Percentiles rank a stretch among this genome's conserved stretches.
These are phyloP conservation scores for Thraustochytrium striatum DNA, from an alignment of 352 stramenopile species.

Conservation along the genomic window DNA sequence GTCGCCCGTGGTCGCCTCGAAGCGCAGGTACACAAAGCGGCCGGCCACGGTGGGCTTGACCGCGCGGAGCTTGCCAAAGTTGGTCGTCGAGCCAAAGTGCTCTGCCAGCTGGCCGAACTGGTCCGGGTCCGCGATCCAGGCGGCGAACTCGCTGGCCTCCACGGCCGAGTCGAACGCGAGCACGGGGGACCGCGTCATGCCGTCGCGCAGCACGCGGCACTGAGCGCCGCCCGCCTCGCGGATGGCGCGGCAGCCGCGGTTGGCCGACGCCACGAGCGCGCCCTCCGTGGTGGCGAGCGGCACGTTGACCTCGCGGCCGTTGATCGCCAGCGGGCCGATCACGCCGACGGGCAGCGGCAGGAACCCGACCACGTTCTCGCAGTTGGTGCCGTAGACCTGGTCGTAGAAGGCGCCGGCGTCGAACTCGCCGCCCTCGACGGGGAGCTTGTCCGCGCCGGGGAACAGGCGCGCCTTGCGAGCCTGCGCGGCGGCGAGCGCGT, in stretches of 20 bases:
- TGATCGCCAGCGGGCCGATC: slow-evolving; percentile 74
- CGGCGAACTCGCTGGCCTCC: slow-evolving; percentile 59
- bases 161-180: slow-evolving; percentile 63
- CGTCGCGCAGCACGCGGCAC: slow-evolving; percentile 69
- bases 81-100: slow-evolving; percentile 79
- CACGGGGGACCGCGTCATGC: slow-evolving; percentile 80
- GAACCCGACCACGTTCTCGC: slow-evolving; percentile 82
- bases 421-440: slow-evolving; percentile 53
- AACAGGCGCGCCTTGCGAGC: slow-evolving; percentile 63
- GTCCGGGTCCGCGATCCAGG: slow-evolving; percentile 57
- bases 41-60: slow-evolving; percentile 70
- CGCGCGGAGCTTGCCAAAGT: slow-evolving; percentile 70
- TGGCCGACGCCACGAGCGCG: slow-evolving; percentile 77
- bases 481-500: slow-evolving; percentile 68
- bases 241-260: slow-evolving; percentile 76
- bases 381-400: slow-evolving; percentile 76
- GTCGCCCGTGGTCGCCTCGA: slow-evolving; percentile 78
- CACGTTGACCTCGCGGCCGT: slow-evolving; percentile 73
- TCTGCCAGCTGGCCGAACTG: slow-evolving; percentile 69
- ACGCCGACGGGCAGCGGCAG: slow-evolving; percentile 78
- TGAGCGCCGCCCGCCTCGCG: slow-evolving; percentile 63
- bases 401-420: slow-evolving; percentile 63
- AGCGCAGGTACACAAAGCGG: slow-evolving; percentile 76
- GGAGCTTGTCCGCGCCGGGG: not conserved
- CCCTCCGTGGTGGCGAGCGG: slow-evolving; percentile 85